phyloP scores from a whole-genome alignment of 805 yeast genomes.

The Candida odintsovae region DNA sequence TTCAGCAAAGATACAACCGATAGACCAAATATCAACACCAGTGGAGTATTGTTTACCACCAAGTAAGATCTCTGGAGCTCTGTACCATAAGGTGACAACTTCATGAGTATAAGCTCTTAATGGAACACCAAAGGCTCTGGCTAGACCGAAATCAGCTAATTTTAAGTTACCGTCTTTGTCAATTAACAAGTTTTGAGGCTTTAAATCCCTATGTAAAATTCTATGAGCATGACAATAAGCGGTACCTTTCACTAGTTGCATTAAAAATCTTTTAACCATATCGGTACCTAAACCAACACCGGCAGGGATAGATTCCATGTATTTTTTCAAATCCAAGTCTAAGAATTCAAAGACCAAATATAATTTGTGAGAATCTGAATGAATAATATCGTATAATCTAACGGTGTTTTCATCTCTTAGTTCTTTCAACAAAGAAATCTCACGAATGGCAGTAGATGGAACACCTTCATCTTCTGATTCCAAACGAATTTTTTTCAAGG shows the following conservation, averaged over 20 bases:
- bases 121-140: constrained; percentile 97
- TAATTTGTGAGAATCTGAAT: constrained; percentile 86
- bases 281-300: constrained; percentile 86
- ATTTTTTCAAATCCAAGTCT: constrained; percentile 91
- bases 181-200: constrained; percentile 92
- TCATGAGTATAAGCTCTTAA: constrained; percentile 95
- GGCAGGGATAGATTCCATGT: constrained; percentile 92
- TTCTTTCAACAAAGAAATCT: constrained; percentile 90
- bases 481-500: constrained; percentile 87
- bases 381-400: constrained; percentile 87
- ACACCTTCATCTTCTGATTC: constrained; percentile 98
- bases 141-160: constrained; percentile 89
- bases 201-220: constrained; percentile 90
- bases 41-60: constrained; percentile 98
- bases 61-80: constrained; percentile 91
- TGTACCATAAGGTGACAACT: constrained; percentile 96
- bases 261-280: constrained; percentile 87
- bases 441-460: constrained; percentile 96
- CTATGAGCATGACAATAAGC: constrained; percentile 93
- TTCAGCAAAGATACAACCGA: constrained; percentile 96
- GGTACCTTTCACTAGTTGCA: constrained; percentile 86
- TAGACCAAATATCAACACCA: constrained; percentile 98
- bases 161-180: constrained; percentile 94
- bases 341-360: constrained; percentile 90
- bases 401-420: constrained; percentile 92